A percentile compares a stretch with the other conserved stretches of the same genome.
These are phyloP conservation scores for Parasitella parasitica DNA, from an alignment of 371 early-diverging fungal species.

Conservation along the genomic window DNA sequence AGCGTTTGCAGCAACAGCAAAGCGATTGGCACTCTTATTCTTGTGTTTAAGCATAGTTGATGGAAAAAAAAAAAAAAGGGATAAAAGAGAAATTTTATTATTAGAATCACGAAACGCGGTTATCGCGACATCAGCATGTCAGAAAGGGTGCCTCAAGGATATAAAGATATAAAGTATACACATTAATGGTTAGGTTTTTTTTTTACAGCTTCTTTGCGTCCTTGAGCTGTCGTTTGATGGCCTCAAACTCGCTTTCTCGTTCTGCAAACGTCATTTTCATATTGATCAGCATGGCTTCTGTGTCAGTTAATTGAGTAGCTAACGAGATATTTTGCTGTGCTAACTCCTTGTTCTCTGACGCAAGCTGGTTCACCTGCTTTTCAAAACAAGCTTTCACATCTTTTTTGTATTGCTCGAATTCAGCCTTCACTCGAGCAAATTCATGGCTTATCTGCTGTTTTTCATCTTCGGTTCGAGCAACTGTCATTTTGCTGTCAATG, in stretches of 20 bases:
- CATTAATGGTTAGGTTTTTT: not conserved
- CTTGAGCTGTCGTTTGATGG: constrained; percentile 39
- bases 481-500: constrained; percentile 56
- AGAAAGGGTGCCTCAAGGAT: not conserved
- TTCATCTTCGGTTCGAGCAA: constrained; percentile 53
- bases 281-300: constrained; percentile 63
- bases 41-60: constrained; percentile 19
- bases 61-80: not conserved
- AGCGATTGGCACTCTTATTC: constrained; percentile 24
- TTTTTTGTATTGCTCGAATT: constrained; percentile 37
- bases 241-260: constrained; percentile 65
- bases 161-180: not conserved
- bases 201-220: not conserved
- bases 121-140: not conserved
- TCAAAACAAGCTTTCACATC: constrained; percentile 56
- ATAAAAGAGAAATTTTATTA: constrained; percentile 1
- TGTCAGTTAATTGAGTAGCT: constrained; percentile 57
- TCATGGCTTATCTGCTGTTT: constrained; percentile 60
- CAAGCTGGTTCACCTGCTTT: constrained; percentile 62
- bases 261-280: constrained; percentile 69
- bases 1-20: constrained; percentile 23
- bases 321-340: constrained; percentile 42
- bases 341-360: constrained; percentile 50
- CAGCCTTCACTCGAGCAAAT: constrained; percentile 41
- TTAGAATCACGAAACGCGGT: constrained; percentile 5